Percentiles rank a stretch among this genome's conserved stretches.
These are phyloP conservation scores for Alternaria novae-zelandiae DNA, from an alignment of 2,329 filamentous ascomycete species.

Conservation along the genomic window DNA sequence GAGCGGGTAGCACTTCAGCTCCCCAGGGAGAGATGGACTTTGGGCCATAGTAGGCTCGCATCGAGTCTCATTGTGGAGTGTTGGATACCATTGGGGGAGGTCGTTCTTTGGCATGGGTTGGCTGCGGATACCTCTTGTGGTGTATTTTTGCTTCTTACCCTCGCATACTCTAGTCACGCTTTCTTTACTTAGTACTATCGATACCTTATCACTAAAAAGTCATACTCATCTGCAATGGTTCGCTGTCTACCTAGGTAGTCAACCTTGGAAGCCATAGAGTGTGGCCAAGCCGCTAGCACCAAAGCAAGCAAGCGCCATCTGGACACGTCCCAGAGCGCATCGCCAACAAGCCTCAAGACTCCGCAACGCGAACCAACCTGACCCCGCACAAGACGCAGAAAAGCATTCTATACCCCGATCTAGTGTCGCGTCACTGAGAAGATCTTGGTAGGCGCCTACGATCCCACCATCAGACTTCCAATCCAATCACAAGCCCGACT, in stretches of 20 bases:
- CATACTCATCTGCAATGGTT: not conserved
- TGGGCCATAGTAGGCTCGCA: not conserved
- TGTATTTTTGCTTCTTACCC: not conserved
- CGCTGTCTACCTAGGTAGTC: too few relatives aligned
- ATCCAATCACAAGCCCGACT: slow-evolving; percentile 8
- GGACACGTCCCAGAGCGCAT: not conserved
- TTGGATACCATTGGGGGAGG: not conserved
- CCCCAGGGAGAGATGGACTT: not conserved
- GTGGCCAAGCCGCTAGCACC: slow-evolving; percentile 8
- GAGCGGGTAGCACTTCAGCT: not conserved
- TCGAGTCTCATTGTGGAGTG: not conserved
- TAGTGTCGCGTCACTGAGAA: slow-evolving; percentile 1
- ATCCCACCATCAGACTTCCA: slow-evolving; percentile 4
- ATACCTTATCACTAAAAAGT: not conserved
- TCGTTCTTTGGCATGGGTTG: not conserved
- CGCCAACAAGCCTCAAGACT: not conserved
- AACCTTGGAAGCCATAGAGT: not conserved
- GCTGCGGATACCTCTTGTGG: not conserved
- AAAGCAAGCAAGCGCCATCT: not conserved
- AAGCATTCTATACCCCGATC: not conserved
- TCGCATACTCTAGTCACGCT: not conserved
- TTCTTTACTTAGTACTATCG: not conserved
- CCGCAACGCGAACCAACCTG: slow-evolving; percentile 1
- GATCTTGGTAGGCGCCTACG: not conserved
- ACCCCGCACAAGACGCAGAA: slow-evolving; percentile 6